phyloP scores from a whole-genome alignment of 805 yeast genomes.

The Cyberlindnera mrakii region DNA sequence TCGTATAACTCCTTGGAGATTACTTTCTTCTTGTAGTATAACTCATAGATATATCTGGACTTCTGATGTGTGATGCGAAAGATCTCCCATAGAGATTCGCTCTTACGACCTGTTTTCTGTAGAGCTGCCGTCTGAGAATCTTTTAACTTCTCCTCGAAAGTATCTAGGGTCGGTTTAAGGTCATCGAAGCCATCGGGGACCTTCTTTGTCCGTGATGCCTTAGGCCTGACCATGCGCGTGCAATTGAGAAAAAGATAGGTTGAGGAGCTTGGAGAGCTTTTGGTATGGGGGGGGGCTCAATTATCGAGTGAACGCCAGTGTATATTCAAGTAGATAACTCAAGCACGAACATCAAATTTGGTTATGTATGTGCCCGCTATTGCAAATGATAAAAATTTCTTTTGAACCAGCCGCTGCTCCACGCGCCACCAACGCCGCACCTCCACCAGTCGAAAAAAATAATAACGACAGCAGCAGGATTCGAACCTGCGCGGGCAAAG shows the following conservation, averaged over 20 bases:
- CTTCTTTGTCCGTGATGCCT: slow-evolving; percentile 34
- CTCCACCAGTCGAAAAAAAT: not conserved
- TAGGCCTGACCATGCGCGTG: slow-evolving; percentile 40
- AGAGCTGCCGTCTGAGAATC: slow-evolving; percentile 38
- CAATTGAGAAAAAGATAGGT: too few relatives aligned
- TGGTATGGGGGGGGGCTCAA: too few relatives aligned
- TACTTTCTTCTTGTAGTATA: slow-evolving; percentile 64
- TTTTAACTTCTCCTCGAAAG: slow-evolving; percentile 53
- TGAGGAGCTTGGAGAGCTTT: too few relatives aligned
- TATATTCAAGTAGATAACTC: too few relatives aligned
- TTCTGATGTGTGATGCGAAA: slow-evolving; percentile 66
- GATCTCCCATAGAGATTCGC: slow-evolving; percentile 64
- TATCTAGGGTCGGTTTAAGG: slow-evolving; percentile 58
- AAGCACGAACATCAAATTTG: too few relatives aligned
- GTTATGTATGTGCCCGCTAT: too few relatives aligned
- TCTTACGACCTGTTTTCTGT: slow-evolving; percentile 39
- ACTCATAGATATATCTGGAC: slow-evolving; percentile 67
- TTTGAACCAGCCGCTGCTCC: too few relatives aligned
- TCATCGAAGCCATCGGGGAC: slow-evolving; percentile 75
- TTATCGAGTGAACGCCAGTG: too few relatives aligned
- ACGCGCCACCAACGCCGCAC: too few relatives aligned
- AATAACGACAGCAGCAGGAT: slow-evolving; percentile 39
- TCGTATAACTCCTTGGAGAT: slow-evolving; percentile 65
- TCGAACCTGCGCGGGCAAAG: slow-evolving; percentile 45
- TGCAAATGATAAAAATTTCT: too few relatives aligned